phyloP scores from a whole-genome alignment of 305 asterid genomes.

The Fraxinus angustifolia region DNA sequence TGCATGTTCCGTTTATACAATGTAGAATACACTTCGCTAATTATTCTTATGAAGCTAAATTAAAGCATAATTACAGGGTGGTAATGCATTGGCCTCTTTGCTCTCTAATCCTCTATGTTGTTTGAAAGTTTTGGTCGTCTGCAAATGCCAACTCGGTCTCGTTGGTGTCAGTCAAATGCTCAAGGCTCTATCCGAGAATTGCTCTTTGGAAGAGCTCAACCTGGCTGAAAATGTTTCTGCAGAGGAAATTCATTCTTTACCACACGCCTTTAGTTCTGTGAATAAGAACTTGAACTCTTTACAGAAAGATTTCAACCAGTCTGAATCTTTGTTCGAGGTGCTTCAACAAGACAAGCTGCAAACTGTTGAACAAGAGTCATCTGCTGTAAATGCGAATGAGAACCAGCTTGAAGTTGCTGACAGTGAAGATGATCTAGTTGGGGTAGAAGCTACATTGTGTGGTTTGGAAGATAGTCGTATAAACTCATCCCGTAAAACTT shows the following conservation, averaged over 20 bases:
- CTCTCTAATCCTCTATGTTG: constrained; percentile 55
- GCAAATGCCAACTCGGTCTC: constrained; percentile 72
- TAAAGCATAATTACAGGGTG: constrained; percentile 57
- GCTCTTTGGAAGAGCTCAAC: constrained; percentile 71
- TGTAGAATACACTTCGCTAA: neutral
- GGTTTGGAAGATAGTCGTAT: constrained; percentile 20
- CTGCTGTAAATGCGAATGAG: constrained; percentile 20
- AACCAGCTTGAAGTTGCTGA: constrained; percentile 67
- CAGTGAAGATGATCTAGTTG: constrained; percentile 59
- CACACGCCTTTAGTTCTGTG: constrained; percentile 12
- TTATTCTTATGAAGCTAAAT: constrained; percentile 23
- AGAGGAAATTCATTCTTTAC: constrained; percentile 35
- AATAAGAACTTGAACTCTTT: constrained; percentile 23
- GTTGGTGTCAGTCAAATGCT: constrained; percentile 49
- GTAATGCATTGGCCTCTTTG: constrained; percentile 61
- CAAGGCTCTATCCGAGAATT: constrained; percentile 52
- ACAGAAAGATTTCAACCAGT: constrained; percentile 20
- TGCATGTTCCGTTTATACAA: neutral
- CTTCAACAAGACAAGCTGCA: constrained; percentile 21
- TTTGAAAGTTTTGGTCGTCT: constrained; percentile 51
- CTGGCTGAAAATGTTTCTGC: constrained; percentile 58
- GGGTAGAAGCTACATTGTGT: constrained; percentile 26
- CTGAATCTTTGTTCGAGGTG: neutral
- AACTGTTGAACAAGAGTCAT: constrained; percentile 25
- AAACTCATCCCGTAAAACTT: constrained; percentile 16